phyloP scores from a whole-genome alignment of 2,329 filamentous ascomycete genomes.

The Exserohilum rostratum region DNA sequence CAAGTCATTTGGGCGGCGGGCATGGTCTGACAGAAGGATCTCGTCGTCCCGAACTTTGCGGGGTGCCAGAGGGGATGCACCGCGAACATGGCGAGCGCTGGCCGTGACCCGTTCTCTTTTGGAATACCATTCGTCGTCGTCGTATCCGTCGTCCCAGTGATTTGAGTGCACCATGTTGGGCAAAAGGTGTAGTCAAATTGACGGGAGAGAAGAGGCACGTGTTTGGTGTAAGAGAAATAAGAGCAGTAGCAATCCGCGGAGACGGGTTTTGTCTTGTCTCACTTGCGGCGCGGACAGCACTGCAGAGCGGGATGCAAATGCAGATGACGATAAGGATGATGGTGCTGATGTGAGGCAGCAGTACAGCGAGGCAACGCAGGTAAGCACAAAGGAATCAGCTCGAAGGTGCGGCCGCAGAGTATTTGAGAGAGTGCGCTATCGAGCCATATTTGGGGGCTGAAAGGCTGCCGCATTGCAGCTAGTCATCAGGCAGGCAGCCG shows the following conservation, averaged over 20 bases:
- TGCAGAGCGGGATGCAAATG: constrained; percentile 23
- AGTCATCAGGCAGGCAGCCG: constrained; percentile 38
- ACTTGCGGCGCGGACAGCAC: constrained; percentile 14
- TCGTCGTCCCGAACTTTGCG: constrained; percentile 27
- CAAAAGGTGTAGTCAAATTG: not conserved
- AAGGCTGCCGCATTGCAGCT: constrained; percentile 34
- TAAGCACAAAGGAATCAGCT: constrained; percentile 15
- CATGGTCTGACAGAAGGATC: constrained; percentile 23
- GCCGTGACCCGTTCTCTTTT: constrained; percentile 22
- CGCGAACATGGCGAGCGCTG: constrained; percentile 43
- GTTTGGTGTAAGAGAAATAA: not conserved
- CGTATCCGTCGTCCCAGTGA: constrained; percentile 36
- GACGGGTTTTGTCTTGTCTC: constrained; percentile 15
- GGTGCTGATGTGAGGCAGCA: constrained; percentile 19
- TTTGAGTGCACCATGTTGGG: constrained; percentile 33
- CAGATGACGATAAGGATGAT: no score
- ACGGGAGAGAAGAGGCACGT: not conserved
- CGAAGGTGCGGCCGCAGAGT: constrained; percentile 24
- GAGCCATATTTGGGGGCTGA: constrained; percentile 28
- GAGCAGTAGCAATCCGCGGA: constrained; percentile 16
- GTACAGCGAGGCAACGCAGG: constrained; percentile 24
- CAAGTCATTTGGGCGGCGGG: constrained; percentile 38
- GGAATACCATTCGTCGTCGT: constrained; percentile 42
- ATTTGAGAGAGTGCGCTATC: constrained; percentile 28
- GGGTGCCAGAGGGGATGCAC: constrained; percentile 17